Evolutionary conservation across 257 asterid genomes (phyloP), one percentile per base, ranked within the genome.

Genomic region (Solanum arcanum): DNA sequence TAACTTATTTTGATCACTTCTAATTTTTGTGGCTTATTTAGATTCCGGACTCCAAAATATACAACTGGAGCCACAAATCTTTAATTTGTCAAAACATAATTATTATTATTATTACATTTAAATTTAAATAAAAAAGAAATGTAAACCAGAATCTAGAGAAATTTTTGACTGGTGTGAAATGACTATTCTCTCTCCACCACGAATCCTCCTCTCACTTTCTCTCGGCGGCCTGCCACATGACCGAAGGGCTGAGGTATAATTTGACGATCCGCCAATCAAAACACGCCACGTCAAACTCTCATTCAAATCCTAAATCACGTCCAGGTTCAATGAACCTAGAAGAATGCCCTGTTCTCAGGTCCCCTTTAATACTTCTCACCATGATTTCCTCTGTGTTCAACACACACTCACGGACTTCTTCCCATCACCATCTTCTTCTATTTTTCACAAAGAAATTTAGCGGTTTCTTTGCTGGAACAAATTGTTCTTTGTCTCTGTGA

Each of bases 311-410:
- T 1, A 66, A 90, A 95, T 84, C 82, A 87, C 93, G 96, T 94
- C 98, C 92, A 95, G 90, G 90, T 94, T 93, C 98, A 92, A 91
- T 93, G 98, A 88, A 95, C 89, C 95, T 91, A 77, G 12, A 44
- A 8, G 11, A 52, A 90, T 85, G 72, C 88, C 87, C 16, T 47
- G 31, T 88, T 88, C 86, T 85, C 84, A 31, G 60, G 85, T 86
- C 29, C 35, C 37, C 73, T 76, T 77, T 49, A 23, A 86, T 86
- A 75, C 86, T 78, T 91, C 88, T 76, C 88, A 84, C 69, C 85
- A 81, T 77, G 74, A 27, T 78, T 47, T 0, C 84, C 41, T 27
- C 66, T 78, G 4, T 85, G 56, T 66, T 88, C 77, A 59, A 35
- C 64, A 62, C 87, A 39, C 85, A 37, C 87, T 35, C 39, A 44